These are phyloP conservation scores for Chaetomiaceae sp. DNA, from an alignment of 2,329 filamentous ascomycete genomes.

Conservation along the genomic window DNA sequence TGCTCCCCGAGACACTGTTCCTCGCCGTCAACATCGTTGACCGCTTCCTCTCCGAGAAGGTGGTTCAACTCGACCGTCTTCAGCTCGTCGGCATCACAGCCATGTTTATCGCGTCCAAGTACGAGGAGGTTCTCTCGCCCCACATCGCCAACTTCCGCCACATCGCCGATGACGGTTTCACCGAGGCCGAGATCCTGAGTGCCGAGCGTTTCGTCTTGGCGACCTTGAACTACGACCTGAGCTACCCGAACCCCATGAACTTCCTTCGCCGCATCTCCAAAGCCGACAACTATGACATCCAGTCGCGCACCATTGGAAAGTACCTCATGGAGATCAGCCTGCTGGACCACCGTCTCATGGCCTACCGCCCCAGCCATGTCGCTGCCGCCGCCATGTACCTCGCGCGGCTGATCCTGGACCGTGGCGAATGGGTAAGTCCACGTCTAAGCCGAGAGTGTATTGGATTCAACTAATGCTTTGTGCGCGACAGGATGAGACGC, in stretches of 20 bases:
- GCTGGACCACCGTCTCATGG: constrained; percentile 90
- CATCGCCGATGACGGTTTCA: constrained; percentile 94
- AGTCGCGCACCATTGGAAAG: constrained; percentile 94
- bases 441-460: background rate
- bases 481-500: constrained; percentile 65
- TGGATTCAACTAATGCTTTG: constrained; percentile 23
- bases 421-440: constrained; percentile 78
- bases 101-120: constrained; percentile 99
- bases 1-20: constrained; percentile 94
- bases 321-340: constrained; percentile 97
- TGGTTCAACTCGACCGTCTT: constrained; percentile 91
- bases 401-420: constrained; percentile 81
- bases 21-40: constrained; percentile 97
- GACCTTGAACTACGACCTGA: constrained; percentile 92
- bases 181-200: constrained; percentile 88
- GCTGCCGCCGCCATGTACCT: constrained; percentile 95
- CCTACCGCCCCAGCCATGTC: constrained; percentile 81
- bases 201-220: constrained; percentile 93
- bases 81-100: constrained; percentile 96
- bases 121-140: constrained; percentile 95
- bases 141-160: constrained; percentile 97
- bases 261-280: constrained; percentile 98
- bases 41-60: constrained; percentile 91
- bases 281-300: constrained; percentile 98
- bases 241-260: constrained; percentile 99